A percentile compares a stretch with the other conserved stretches of the same genome.
These are phyloP conservation scores for Nigrograna mackinnonii DNA, from an alignment of 2,329 filamentous ascomycete genomes.

Conservation along the genomic window DNA sequence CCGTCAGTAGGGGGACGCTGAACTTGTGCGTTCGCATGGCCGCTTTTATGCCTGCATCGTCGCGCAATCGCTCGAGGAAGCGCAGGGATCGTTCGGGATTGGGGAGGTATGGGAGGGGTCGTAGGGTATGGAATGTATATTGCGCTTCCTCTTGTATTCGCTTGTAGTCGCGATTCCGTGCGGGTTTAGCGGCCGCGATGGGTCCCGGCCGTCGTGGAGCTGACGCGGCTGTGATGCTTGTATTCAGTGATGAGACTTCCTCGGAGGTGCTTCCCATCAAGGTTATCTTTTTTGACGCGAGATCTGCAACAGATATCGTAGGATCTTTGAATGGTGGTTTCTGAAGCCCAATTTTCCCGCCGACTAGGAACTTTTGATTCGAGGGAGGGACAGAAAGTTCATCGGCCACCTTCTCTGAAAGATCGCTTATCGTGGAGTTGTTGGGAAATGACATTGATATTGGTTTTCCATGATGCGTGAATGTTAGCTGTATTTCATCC, in stretches of 20 bases:
- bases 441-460: conserved; percentile 52
- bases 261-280: conserved; percentile 66
- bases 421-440: conserved; percentile 58
- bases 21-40: conserved; percentile 86
- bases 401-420: conserved; percentile 62
- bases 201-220: conserved; percentile 43
- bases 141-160: conserved; percentile 60
- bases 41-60: conserved; percentile 82
- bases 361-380: conserved; percentile 70
- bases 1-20: conserved; percentile 81
- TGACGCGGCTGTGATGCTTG: conserved; percentile 41
- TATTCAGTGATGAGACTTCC: conserved; percentile 61
- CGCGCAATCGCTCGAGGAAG: conserved; percentile 75
- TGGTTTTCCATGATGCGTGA: conserved; percentile 59
- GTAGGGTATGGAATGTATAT: conserved; percentile 82
- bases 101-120: conserved; percentile 77
- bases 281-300: conserved; percentile 63
- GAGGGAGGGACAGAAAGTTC: conserved; percentile 61
- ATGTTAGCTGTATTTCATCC: conserved; percentile 43
- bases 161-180: conserved; percentile 49
- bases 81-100: conserved; percentile 70
- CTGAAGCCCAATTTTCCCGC: conserved; percentile 67
- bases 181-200: conserved; percentile 45
- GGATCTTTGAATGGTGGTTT: conserved; percentile 67
- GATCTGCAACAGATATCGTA: conserved; percentile 50